phyloP scores from a whole-genome alignment of 345 rosid genomes.

The Eutrema heterophyllum region DNA sequence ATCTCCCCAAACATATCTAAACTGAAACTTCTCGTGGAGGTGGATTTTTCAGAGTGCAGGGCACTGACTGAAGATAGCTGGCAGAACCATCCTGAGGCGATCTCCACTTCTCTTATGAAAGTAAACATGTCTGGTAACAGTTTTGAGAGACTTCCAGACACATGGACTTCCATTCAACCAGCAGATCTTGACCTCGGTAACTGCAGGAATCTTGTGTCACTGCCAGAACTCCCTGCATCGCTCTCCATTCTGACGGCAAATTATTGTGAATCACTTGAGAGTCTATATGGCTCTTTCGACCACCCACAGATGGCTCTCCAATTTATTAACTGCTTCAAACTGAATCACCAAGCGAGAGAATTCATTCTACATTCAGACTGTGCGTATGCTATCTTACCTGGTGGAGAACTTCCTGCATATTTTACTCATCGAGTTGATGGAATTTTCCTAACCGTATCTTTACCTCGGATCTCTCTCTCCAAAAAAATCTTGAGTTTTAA shows the following conservation, averaged over 20 bases:
- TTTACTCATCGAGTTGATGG: background rate
- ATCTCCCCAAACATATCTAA: constrained; percentile 12
- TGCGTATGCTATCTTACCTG: background rate
- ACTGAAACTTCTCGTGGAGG: background rate
- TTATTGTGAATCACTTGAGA: background rate
- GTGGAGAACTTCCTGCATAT: background rate
- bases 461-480: background rate
- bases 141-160: background rate
- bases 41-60: background rate
- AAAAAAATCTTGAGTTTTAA: background rate
- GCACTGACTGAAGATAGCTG: background rate
- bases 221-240: constrained; percentile 3
- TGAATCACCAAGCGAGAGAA: background rate
- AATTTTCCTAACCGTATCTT: background rate
- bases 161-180: background rate
- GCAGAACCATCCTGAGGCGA: background rate
- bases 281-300: background rate
- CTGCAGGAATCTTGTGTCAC: background rate
- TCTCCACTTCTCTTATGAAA: background rate
- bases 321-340: constrained; percentile 1
- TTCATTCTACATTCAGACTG: background rate
- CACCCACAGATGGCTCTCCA: background rate
- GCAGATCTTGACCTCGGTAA: background rate
- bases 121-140: background rate
- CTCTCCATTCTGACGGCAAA: background rate